Evolutionary conservation across 495 filamentous ascomycete species (phyloP).

Genomic region (Hyphodiscus hymeniophilus): DNA sequence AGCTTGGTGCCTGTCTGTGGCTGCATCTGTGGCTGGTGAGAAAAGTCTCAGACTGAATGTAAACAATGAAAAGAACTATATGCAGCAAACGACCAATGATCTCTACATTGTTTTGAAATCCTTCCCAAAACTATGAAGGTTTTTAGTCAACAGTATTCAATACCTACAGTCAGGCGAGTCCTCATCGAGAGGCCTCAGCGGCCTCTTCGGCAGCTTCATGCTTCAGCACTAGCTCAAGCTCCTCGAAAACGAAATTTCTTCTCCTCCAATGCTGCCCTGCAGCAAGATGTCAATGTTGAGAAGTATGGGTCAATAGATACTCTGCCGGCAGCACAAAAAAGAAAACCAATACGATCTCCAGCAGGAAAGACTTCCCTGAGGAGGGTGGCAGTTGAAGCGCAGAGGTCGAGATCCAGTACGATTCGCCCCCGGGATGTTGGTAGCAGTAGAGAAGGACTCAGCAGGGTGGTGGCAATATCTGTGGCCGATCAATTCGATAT

Average conservation of each 20-base stretch:
- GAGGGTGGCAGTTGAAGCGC: constrained; percentile 51
- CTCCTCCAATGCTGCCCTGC: constrained; percentile 37
- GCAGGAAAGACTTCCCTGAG: constrained; percentile 47
- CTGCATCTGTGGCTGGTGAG: too few relatives aligned
- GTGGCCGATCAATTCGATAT: constrained; percentile 84
- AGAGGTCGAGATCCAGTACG: constrained; percentile 42
- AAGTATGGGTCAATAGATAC: constrained; percentile 18
- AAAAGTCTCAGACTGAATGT: too few relatives aligned
- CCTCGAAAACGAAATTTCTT: constrained; percentile 40
- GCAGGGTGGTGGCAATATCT: constrained; percentile 73
- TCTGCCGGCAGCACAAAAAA: constrained; percentile 33
- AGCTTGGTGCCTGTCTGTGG: too few relatives aligned
- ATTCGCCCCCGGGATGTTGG: not conserved
- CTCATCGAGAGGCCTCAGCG: constrained; percentile 3
- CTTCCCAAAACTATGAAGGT: constrained; percentile 7
- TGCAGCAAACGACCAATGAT: not conserved
- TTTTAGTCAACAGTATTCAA: constrained; percentile 10
- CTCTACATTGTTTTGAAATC: not conserved
- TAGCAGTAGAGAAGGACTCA: constrained; percentile 25
- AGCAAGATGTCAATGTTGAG: constrained; percentile 26
- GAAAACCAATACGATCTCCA: constrained; percentile 35
- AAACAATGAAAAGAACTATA: too few relatives aligned
- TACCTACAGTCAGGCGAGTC: constrained; percentile 1
- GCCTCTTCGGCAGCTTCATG: constrained; percentile 30
- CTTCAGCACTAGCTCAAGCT: constrained; percentile 25